These are phyloP conservation scores for Vanderwaltozyma polyspora DNA, from an alignment of 805 yeast genomes.

Conservation along the genomic window DNA sequence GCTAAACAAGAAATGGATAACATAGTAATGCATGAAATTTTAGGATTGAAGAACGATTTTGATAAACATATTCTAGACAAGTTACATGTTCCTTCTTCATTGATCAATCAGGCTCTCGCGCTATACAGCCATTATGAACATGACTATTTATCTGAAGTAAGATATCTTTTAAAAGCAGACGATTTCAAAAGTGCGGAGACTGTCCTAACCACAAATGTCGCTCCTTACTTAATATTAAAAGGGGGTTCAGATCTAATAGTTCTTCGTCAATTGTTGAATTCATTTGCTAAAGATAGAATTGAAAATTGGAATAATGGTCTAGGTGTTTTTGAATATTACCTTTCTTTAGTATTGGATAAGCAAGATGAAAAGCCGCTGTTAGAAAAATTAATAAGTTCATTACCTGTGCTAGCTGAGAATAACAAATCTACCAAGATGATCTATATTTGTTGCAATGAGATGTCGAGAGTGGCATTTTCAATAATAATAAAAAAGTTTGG, in stretches of 20 bases:
- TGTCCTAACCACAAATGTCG: slow-evolving; percentile 45
- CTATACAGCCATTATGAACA: slow-evolving; percentile 37
- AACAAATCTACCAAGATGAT: slow-evolving; percentile 24
- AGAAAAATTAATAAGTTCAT: slow-evolving; percentile 30
- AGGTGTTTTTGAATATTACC: slow-evolving; percentile 43
- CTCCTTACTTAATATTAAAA: slow-evolving; percentile 49
- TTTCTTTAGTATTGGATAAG: slow-evolving; percentile 27
- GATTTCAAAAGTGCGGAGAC: slow-evolving; percentile 54
- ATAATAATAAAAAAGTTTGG: background rate
- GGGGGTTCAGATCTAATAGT: slow-evolving; percentile 30
- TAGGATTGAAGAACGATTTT: slow-evolving; percentile 6
- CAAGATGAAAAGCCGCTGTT: slow-evolving; percentile 24
- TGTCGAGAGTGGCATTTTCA: slow-evolving; percentile 36
- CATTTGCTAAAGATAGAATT: slow-evolving; percentile 34
- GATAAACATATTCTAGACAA: slow-evolving; percentile 23
- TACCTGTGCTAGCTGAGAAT: slow-evolving; percentile 32
- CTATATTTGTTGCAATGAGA: slow-evolving; percentile 42
- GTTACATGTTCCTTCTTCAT: slow-evolving; percentile 37
- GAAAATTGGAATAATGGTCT: slow-evolving; percentile 48
- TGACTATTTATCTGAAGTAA: slow-evolving; percentile 48
- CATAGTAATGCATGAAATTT: slow-evolving; percentile 20
- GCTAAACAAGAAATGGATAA: slow-evolving; percentile 33
- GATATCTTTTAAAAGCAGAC: slow-evolving; percentile 50
- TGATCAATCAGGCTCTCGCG: slow-evolving; percentile 52
- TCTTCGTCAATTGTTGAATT: slow-evolving; percentile 29